Base-by-base conservation (phyloP, 108 stramenopile genomes). In the Nitzschia putrida region DNA sequence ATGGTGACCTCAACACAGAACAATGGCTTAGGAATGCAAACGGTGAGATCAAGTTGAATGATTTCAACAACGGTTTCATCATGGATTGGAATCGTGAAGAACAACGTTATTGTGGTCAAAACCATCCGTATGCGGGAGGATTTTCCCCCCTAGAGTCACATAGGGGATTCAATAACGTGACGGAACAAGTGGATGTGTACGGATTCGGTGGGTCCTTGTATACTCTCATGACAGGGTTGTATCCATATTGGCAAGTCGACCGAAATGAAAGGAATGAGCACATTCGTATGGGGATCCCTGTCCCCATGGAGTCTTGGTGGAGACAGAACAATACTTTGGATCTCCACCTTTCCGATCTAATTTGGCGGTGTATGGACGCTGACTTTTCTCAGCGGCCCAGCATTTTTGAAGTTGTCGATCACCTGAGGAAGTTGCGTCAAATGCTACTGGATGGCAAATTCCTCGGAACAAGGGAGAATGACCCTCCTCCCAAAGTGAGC, bases 1-100 rank as follows among this genome's bases (percentile, higher is more conserved):
- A 88, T 47, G 87, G 84, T 39, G 90, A 91, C 37, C 70, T 88
- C 7, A 88, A 90, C 61, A 78, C 85, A 26, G 83, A 80, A 26
- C 92, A 93, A 72, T 90, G 87, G 88, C 64, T 93, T 37, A 63
- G 66, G 11, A 77, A 70, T 7, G 50, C 70, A 6, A 83, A 90
- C 23, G 89, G 86, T 10, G 61, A 39, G 13, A 43, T 87, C 42
- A 86, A 88, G 49, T 72, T 93, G 22, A 83, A 83, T 37, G 92
- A 93, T 60, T 93, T 93, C 53, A 93, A 89, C 51, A 85, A 85
- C 21, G 89, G 85, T 0, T 66, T 72, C 13, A 66, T 86, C 16
- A 80, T 86, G 79, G 49, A 74, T 16, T 90, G 69, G 70, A 80
- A 84, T 42, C 60, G 57, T 22, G 45, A 71, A 18, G 83, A 78